Evolutionary conservation across 371 early-diverging fungal species (phyloP).

Genomic region (Rhizopus delemar): DNA sequence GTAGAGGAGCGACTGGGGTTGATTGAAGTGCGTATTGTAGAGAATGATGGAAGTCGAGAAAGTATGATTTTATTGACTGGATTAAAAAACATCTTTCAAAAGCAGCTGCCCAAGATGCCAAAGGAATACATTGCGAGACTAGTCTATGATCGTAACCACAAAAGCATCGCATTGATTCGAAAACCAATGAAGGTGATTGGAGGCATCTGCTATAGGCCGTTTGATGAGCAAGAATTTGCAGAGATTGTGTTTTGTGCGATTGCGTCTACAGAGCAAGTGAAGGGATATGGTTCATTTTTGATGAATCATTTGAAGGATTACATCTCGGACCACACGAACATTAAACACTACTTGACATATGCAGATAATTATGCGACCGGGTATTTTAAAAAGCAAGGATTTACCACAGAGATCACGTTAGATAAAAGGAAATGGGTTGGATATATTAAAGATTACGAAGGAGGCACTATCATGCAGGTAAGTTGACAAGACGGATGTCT

Average conservation of each 20-base stretch:
- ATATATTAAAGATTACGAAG: slow-evolving; percentile 99
- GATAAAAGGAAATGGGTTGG: slow-evolving; percentile 96
- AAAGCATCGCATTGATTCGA: slow-evolving; percentile 70
- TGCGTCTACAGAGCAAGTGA: slow-evolving; percentile 94
- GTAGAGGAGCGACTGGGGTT: slow-evolving; percentile 54
- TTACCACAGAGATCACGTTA: slow-evolving; percentile 94
- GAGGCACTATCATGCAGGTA: slow-evolving; percentile 97
- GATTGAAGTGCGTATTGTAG: slow-evolving; percentile 75
- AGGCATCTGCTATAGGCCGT: slow-evolving; percentile 97
- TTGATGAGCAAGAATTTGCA: slow-evolving; percentile 89
- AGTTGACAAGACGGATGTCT: slow-evolving; percentile 8
- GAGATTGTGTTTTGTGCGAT: slow-evolving; percentile 99
- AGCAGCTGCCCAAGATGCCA: slow-evolving; percentile 99
- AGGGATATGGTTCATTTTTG: slow-evolving; percentile 94
- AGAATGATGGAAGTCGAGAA: slow-evolving; percentile 77
- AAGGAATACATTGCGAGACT: slow-evolving; percentile 98
- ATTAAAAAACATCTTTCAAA: slow-evolving; percentile 96
- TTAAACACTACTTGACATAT: slow-evolving; percentile 95
- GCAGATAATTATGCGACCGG: slow-evolving; percentile 99
- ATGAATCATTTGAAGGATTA: slow-evolving; percentile 96
- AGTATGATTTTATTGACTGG: slow-evolving; percentile 91
- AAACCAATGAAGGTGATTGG: slow-evolving; percentile 84
- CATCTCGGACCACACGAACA: slow-evolving; percentile 67
- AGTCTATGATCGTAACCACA: slow-evolving; percentile 95
- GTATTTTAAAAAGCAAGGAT: slow-evolving; percentile 99